Evolutionary conservation across 768 basidiomycete genomes (phyloP), one percentile per base, ranked within the genome.

Genomic region (Tephrocybe sp.): DNA sequence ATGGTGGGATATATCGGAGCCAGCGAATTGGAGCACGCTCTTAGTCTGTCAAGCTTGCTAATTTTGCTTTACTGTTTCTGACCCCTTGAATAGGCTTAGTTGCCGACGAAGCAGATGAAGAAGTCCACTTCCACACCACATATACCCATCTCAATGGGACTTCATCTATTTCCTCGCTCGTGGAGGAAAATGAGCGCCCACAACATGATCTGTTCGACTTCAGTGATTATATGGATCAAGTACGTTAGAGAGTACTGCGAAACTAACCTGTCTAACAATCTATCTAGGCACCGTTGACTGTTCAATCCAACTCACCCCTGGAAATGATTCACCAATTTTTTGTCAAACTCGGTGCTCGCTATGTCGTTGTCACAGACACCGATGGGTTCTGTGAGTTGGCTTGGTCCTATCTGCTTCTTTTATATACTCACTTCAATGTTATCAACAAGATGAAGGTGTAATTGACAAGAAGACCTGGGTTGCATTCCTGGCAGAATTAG

Each of bases 381-480:
- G 83, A 92, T 44, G 95, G 95, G 5, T 69, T 83, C 37, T 98
- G 91, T 92, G 62, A 62, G 86, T 64, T 22, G n/a, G 21, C 16
- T 41, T 43, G 4, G 13, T 21, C 32, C 25, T 37, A 12, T 21
- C 5, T 1, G 15, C 15, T 34, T 3, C 19, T 8, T 6, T 24
- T 7, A 0, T 36, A 26, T 46, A 21, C 41, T 44, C 9, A 50
- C 16, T 15, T 7, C 16, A 28, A 13, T 9, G n/a, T n/a, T 24
- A 3, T 50, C 22, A 13, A 50, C 9, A 60, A 92, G 91, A 94
- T 61, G 84, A 89, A 60, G 97, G 97, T 7, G 76, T 95, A 9
- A 89, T 99, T 47, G 87, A 93, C 65, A 98, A 98, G 77, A 95
- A 96, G 69, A 82, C 80, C 0, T 99, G 94, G 93, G 79, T 98